Evolutionary conservation across 2,329 filamentous ascomycete species (phyloP).

Genomic region (Cladosporium halotolerans): DNA sequence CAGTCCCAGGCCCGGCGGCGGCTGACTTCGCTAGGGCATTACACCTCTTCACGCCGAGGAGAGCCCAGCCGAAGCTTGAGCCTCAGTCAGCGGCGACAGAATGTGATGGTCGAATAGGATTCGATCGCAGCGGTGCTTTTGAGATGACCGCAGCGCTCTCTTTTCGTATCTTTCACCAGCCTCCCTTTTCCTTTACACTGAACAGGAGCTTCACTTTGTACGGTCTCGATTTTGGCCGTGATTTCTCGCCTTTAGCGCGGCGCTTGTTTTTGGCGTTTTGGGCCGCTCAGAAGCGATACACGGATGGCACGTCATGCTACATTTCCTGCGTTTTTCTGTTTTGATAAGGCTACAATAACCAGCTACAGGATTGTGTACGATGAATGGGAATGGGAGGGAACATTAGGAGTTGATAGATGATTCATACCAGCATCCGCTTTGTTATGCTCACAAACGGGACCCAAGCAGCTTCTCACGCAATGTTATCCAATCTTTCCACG

Average conservation of each 20-base stretch:
- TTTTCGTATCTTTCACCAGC: background rate
- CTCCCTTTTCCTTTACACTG: too few relatives aligned
- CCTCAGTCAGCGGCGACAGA: background rate
- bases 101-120: slow-evolving; percentile 9
- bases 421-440: too few relatives aligned
- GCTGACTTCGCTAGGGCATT: background rate
- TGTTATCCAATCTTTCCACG: too few relatives aligned
- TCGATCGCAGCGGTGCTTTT: slow-evolving; percentile 8
- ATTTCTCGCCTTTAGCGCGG: background rate
- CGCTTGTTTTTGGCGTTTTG: background rate
- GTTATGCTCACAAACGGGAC: too few relatives aligned
- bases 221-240: background rate
- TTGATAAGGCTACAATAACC: too few relatives aligned
- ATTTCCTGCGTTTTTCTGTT: background rate
- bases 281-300: background rate
- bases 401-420: too few relatives aligned
- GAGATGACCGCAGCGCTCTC: background rate
- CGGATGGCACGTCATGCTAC: background rate
- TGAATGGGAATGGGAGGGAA: too few relatives aligned
- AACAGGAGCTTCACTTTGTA: background rate
- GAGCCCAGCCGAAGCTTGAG: background rate
- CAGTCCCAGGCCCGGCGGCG: slow-evolving; percentile 1
- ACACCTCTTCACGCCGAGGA: background rate
- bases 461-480: too few relatives aligned
- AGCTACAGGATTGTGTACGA: too few relatives aligned